Evolutionary conservation across 345 rosid species (phyloP).

Genomic region (Nephelium lappaceum): DNA sequence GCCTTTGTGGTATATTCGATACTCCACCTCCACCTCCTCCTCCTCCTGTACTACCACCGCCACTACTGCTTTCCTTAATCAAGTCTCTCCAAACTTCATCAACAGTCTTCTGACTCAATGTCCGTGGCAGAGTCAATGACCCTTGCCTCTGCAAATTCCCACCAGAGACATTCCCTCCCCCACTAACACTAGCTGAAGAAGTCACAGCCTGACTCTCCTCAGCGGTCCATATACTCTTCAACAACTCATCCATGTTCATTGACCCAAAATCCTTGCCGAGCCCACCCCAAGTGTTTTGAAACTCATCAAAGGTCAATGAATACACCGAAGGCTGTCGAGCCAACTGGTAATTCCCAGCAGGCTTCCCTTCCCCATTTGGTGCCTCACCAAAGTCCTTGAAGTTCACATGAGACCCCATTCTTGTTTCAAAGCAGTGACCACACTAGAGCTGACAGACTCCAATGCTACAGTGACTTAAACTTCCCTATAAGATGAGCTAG

Average conservation of each 20-base stretch:
- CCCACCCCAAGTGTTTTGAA: conserved; percentile 77
- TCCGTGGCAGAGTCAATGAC: conserved; percentile 87
- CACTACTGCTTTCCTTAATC: conserved; percentile 49
- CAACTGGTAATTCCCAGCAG: conserved; percentile 47
- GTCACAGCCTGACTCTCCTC: conserved; percentile 75
- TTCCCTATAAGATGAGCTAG: conserved; percentile 19
- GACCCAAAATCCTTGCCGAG: conserved; percentile 90
- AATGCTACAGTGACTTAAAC: conserved; percentile 17
- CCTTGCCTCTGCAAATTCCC: conserved; percentile 90
- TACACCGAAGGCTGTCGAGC: conserved; percentile 76
- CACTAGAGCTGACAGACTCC: conserved; percentile 1
- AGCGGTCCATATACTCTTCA: conserved; percentile 87
- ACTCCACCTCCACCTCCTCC: conserved; percentile 36
- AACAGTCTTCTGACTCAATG: conserved; percentile 92
- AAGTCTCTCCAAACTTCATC: conserved; percentile 92
- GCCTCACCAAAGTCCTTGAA: conserved; percentile 63
- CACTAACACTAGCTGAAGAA: conserved; percentile 34
- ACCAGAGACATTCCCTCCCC: conserved; percentile 39
- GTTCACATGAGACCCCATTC: conserved; percentile 68
- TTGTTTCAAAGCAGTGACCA: conserved; percentile 21
- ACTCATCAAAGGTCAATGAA: conserved; percentile 84
- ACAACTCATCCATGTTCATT: conserved; percentile 95
- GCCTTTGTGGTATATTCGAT: conserved; percentile 56
- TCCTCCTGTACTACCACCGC: conserved; percentile 39
- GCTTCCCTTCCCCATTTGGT: conserved; percentile 43